phyloP scores from a whole-genome alignment of 2,329 filamentous ascomycete genomes.

The Venturia carpophila region DNA sequence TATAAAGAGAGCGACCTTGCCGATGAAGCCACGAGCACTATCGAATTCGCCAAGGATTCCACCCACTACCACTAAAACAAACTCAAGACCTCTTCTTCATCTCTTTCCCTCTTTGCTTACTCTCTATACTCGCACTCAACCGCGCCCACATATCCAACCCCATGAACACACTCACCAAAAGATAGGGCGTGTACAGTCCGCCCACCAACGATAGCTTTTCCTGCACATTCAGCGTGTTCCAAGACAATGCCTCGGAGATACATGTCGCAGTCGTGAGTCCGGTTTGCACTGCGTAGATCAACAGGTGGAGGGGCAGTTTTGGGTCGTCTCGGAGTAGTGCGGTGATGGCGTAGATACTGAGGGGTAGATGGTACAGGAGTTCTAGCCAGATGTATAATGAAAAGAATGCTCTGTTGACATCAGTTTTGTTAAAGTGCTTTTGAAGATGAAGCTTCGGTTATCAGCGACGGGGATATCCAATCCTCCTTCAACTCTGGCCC shows the following conservation, averaged over 20 bases:
- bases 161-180: slow-evolving; percentile 30
- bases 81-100: slow-evolving; percentile 27
- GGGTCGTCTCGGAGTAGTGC: slow-evolving; percentile 49
- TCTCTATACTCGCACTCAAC: slow-evolving; percentile 24
- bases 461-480: too few relatives aligned
- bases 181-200: slow-evolving; percentile 33
- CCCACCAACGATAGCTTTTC: slow-evolving; percentile 29
- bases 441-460: background rate
- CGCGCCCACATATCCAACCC: slow-evolving; percentile 30
- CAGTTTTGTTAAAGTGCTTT: background rate
- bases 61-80: background rate
- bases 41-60: too few relatives aligned
- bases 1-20: too few relatives aligned
- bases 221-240: slow-evolving; percentile 31
- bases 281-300: slow-evolving; percentile 53
- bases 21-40: too few relatives aligned
- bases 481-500: too few relatives aligned
- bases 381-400: slow-evolving; percentile 51
- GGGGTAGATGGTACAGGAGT: slow-evolving; percentile 51
- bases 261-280: slow-evolving; percentile 56
- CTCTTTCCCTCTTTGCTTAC: slow-evolving; percentile 23
- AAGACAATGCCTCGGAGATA: slow-evolving; percentile 52
- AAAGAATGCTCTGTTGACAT: slow-evolving; percentile 45
- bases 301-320: slow-evolving; percentile 50
- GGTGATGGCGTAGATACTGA: slow-evolving; percentile 53